A percentile compares a stretch with the other conserved stretches of the same genome.
Conservation (phyloP, 1,139 yeast genomes). For the Blastobotrys ciferrii region DNA sequence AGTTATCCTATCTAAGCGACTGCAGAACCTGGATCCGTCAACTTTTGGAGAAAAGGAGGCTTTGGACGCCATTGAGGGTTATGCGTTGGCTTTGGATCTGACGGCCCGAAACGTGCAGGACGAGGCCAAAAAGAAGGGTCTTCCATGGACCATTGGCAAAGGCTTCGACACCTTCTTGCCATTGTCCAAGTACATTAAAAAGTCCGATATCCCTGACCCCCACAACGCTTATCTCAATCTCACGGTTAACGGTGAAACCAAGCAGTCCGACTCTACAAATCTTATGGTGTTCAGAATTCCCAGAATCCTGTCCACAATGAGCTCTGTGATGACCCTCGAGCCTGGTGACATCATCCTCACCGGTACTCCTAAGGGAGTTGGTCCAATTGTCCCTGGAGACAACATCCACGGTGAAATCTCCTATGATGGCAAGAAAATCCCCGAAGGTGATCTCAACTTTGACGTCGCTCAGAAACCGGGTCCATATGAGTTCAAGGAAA, state of each 20-base stretch:
- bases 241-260: conserved; percentile 63
- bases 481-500: conserved; percentile 56
- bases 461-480: conserved; percentile 73
- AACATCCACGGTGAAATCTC: conserved; percentile 59
- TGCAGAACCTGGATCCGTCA: conserved; percentile 58
- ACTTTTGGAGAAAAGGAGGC: conserved; percentile 66
- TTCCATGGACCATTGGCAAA: conserved; percentile 96
- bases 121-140: conserved; percentile 89
- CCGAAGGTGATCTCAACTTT: conserved; percentile 49
- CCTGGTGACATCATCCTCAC: conserved; percentile 90
- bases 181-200: conserved; percentile 66
- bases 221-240: conserved; percentile 66
- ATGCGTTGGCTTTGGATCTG: conserved; percentile 85
- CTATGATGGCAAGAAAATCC: conserved; percentile 55
- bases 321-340: conserved; percentile 82
- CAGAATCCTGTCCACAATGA: conserved; percentile 73
- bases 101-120: conserved; percentile 96
- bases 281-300: conserved; percentile 90
- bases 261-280: conserved; percentile 75
- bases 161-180: conserved; percentile 97
- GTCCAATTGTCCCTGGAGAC: conserved; percentile 77
- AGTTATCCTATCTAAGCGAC: conserved; percentile 60
- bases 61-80: conserved; percentile 73
- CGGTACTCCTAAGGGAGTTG: conserved; percentile 99
- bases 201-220: conserved; percentile 65